phyloP scores from a whole-genome alignment of 768 basidiomycete genomes.

The Rhodosporidiobolus sp. region DNA sequence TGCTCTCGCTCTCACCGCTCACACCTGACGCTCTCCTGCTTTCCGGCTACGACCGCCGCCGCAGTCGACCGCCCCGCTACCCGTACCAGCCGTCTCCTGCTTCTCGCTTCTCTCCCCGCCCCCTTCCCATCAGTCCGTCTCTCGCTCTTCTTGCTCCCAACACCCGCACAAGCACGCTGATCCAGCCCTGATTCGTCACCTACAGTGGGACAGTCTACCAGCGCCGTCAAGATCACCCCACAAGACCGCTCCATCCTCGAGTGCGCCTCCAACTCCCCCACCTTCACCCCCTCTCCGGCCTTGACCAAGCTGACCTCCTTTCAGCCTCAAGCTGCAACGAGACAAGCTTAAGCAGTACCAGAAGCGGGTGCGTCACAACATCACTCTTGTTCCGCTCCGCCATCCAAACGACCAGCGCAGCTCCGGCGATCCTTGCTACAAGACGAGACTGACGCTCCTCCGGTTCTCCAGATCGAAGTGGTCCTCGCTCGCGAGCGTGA shows the following conservation, averaged over 20 bases:
- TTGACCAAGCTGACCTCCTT: slow-evolving; percentile 11
- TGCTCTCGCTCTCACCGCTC: too few species aligned
- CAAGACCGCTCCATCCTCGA: slow-evolving; percentile 95
- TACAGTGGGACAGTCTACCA: slow-evolving; percentile 26
- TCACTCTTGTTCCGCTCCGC: background rate
- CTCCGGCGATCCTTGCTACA: background rate
- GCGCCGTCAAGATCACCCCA: slow-evolving; percentile 73
- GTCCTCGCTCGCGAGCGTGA: slow-evolving; percentile 82
- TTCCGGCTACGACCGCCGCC: too few species aligned
- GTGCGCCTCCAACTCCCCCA: slow-evolving; percentile 56
- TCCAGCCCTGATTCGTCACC: too few species aligned
- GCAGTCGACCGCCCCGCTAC: too few species aligned
- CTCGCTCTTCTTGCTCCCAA: too few species aligned
- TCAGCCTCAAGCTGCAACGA: slow-evolving; percentile 87
- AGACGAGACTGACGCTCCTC: too few species aligned
- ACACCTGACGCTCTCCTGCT: too few species aligned
- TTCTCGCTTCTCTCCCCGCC: background rate
- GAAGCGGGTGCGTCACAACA: slow-evolving; percentile 63
- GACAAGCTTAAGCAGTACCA: slow-evolving; percentile 96
- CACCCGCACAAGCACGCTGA: background rate
- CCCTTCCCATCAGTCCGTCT: too few species aligned
- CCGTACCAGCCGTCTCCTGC: background rate
- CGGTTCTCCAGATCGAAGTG: slow-evolving; percentile 65
- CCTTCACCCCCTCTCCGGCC: background rate
- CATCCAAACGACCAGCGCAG: background rate